phyloP scores from a whole-genome alignment of 148 eudicot species.

The Camellia sinensis region DNA sequence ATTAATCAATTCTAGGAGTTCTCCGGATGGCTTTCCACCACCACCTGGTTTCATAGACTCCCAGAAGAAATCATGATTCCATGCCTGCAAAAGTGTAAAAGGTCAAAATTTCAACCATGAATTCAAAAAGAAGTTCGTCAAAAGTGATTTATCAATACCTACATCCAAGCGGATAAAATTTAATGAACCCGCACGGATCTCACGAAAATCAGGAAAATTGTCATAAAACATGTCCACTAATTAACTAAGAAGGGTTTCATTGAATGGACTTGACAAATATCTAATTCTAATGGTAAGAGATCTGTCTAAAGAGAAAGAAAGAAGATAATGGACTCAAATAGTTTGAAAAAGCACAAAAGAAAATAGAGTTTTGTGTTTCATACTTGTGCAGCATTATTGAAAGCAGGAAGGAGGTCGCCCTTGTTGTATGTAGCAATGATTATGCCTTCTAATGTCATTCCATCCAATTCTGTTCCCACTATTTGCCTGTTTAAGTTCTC shows the following conservation, averaged over 20 bases:
- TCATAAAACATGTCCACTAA: background rate
- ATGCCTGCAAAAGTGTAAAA: conserved; percentile 40
- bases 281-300: background rate
- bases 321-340: background rate
- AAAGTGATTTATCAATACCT: background rate
- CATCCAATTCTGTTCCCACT: conserved; percentile 83
- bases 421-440: conserved; percentile 66
- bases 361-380: background rate
- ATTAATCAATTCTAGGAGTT: conserved; percentile 63
- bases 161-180: background rate
- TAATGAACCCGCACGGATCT: no score
- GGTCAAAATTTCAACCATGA: background rate
- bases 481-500: conserved; percentile 92
- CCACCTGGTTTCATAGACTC: conserved; percentile 96
- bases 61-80: conserved; percentile 97
- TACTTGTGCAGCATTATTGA: conserved; percentile 97
- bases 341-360: conserved; percentile 4
- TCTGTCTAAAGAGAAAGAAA: background rate
- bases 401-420: conserved; percentile 80
- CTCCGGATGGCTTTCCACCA: conserved; percentile 91
- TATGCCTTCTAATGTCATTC: conserved; percentile 52
- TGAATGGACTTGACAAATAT: background rate
- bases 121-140: background rate
- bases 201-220: background rate
- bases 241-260: background rate